Percentiles rank a stretch among this genome's conserved stretches.
Conservation (phyloP, 2,329 filamentous ascomycete genomes). For the Alternaria hordeiaustralica region DNA sequence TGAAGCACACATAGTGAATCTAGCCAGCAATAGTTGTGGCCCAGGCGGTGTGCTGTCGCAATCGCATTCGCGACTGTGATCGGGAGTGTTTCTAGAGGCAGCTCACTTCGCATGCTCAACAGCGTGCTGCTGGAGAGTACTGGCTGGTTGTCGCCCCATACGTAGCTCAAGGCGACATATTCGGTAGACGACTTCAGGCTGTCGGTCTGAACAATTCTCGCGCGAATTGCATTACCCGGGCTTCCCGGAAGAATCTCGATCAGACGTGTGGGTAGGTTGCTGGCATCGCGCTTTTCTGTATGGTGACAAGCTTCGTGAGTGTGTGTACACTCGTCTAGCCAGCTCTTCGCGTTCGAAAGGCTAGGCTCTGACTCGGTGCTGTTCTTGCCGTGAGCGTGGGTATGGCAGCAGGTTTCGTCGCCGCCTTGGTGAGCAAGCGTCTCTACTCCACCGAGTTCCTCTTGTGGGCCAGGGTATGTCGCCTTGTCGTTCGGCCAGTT, state of each 20-base stretch:
- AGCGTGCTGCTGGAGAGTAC: constrained; percentile 27
- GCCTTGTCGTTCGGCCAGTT: constrained; percentile 45
- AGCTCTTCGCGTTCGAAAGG: constrained; percentile 29
- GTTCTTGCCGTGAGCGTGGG: constrained; percentile 3
- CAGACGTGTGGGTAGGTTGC: constrained; percentile 40
- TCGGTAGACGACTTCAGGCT: constrained; percentile 18
- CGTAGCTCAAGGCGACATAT: constrained; percentile 41
- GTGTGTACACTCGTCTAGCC: constrained; percentile 39
- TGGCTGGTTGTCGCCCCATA: constrained; percentile 30
- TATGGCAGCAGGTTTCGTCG: constrained; percentile 23
- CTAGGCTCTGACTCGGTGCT: constrained; percentile 2
- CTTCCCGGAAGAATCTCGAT: constrained; percentile 35
- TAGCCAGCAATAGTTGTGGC: constrained; percentile 43
- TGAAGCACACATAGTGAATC: constrained; percentile 46
- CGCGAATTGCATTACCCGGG: constrained; percentile 5
- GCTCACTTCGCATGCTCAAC: constrained; percentile 17
- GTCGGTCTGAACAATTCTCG: constrained; percentile 34
- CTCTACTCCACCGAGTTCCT: constrained; percentile 38
- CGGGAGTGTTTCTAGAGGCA: constrained; percentile 29
- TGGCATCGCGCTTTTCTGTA: constrained; percentile 1
- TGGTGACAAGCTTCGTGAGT: constrained; percentile 36
- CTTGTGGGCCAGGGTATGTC: constrained; percentile 40
- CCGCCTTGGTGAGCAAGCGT: constrained; percentile 27
- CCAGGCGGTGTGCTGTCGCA: constrained; percentile 30
- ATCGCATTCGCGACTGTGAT: constrained; percentile 37